These are phyloP conservation scores for Arthrobotrys musiformis DNA, from an alignment of 2,329 filamentous ascomycete species.

Conservation along the genomic window DNA sequence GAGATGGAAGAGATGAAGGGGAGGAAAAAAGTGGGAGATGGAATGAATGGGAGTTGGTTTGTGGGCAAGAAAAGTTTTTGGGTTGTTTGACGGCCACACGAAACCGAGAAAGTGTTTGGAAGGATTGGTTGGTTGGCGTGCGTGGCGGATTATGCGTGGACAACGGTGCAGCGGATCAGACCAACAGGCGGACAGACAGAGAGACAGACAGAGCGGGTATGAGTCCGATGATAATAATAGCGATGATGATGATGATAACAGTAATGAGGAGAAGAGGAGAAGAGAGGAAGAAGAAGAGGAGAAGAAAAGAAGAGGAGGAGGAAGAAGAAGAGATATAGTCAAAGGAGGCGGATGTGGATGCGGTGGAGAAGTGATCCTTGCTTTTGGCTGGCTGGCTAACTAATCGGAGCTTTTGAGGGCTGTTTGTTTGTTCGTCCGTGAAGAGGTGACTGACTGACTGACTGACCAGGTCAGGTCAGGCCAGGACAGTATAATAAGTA, in stretches of 20 bases:
- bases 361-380: conserved; percentile 26
- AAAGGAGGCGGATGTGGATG: background rate
- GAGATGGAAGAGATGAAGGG: conserved; percentile 3
- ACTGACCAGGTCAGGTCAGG: conserved; percentile 36
- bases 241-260: background rate
- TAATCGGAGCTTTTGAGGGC: conserved; percentile 41
- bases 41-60: conserved; percentile 10
- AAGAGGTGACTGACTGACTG: too few species aligned
- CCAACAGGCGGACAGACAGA: background rate
- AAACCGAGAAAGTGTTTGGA: background rate
- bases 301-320: background rate
- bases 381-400: conserved; percentile 34
- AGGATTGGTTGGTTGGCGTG: background rate
- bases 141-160: conserved; percentile 20
- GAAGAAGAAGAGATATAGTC: background rate
- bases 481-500: too few species aligned
- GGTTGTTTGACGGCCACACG: conserved; percentile 53
- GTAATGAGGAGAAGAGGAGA: background rate
- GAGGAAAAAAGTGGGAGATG: conserved; percentile 5
- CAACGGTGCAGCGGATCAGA: conserved; percentile 2
- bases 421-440: too few species aligned
- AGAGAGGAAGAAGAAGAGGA: background rate
- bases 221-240: background rate
- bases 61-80: conserved; percentile 28
- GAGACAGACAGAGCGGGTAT: too few species aligned